Evolutionary conservation across 257 asterid species (phyloP), one percentile per base, ranked within the genome.

Genomic region (Scutellaria galericulata): DNA sequence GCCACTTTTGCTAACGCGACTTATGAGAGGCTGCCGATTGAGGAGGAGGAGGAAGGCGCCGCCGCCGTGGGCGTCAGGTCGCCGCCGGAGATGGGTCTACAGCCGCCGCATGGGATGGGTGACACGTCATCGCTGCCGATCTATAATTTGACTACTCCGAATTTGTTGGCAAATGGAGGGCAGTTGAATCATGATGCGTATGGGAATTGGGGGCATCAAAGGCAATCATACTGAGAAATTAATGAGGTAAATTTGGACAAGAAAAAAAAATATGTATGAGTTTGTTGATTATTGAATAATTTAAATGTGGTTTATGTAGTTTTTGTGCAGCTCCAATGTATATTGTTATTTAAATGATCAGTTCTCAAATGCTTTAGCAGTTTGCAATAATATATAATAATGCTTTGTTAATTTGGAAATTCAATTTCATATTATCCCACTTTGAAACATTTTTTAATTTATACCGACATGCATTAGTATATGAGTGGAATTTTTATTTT

Each of bases 1-100:
- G 90, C 92, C 0, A 89, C 90, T 7, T 89, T 89, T 55, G 80
- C 85, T 8, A 85, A 86, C 44, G 92, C 96, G 0, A 85, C 88
- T 13, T 89, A 89, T 45, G 96, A 86, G 44, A 85, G 85, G 67
- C 77, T 89, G 78, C 92, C 96, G 2, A 69, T 86, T 3, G 89
- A 78, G 31, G 92, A 85, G 22, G 92, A 81, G 44, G 66, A 61
- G 66, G 89, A 77, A 41, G 74, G 71, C 8, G 60, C 46, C 57
- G 24, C 39, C 9, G 70, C 67, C 42, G 61, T 7, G 39, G 51
- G 64, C 39, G 64, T n/a, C 40, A 59, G 82, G 22, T 81, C 86
- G 7, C 82, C 90, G 35, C 86, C 83, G 0, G 79, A 68, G 15
- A 24, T 79, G 15, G 78, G 74, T 1, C 79, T 51, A 7, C 74